Evolutionary conservation across 176 grass and related monocot species (phyloP).

Genomic region (Elymus sibiricus): DNA sequence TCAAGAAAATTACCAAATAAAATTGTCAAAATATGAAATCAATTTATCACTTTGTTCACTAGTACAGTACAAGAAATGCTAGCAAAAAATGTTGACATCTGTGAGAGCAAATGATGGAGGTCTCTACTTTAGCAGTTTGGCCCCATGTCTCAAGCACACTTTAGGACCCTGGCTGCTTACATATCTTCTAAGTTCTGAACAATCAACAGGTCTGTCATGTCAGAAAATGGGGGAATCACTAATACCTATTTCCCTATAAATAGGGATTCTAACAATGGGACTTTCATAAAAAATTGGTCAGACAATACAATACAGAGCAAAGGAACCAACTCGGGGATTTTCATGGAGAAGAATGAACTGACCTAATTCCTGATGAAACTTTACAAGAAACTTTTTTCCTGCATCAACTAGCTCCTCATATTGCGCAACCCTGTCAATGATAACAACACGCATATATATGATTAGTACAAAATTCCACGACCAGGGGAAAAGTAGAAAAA

Average conservation of each 20-base stretch:
- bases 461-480: background rate
- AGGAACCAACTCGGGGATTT: background rate
- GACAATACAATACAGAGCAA: background rate
- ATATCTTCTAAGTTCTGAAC: background rate
- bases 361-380: conserved; percentile 48
- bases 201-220: background rate
- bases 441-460: background rate
- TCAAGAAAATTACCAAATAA: background rate
- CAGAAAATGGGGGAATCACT: background rate
- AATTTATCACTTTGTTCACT: background rate
- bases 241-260: background rate
- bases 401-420: conserved; percentile 54
- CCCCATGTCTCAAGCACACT: background rate
- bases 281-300: background rate
- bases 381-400: conserved; percentile 46
- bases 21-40: background rate
- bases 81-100: background rate
- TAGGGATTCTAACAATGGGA: background rate
- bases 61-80: background rate
- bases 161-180: background rate
- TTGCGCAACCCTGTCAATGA: conserved; percentile 31
- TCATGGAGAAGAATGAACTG: conserved; percentile 2
- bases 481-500: background rate
- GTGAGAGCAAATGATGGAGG: background rate
- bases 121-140: background rate